Evolutionary conservation across 1,284 basidiomycete genomes (phyloP).

Genomic region (Cryptococcus depauperatus): DNA sequence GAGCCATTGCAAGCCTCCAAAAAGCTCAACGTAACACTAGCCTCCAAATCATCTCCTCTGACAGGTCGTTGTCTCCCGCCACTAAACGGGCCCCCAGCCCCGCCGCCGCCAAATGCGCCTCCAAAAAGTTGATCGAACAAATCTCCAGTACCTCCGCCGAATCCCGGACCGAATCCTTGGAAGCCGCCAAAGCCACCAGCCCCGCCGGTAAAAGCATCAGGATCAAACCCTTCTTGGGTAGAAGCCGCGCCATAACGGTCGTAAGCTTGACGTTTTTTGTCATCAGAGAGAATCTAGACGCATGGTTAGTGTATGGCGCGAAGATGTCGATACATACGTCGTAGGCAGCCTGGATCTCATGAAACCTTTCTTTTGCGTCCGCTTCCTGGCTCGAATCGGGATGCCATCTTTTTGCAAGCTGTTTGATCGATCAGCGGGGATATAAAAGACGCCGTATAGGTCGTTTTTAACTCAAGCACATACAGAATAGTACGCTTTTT

Average conservation of each 20-base stretch:
- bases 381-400: conserved; percentile 95
- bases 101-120: conserved; percentile 51
- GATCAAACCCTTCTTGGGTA: conserved; percentile 87
- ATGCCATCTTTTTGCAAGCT: conserved; percentile 97
- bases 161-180: conserved; percentile 60
- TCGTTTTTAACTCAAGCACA: conserved; percentile 9
- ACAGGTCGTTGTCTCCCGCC: conserved; percentile 49
- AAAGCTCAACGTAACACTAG: conserved; percentile 69
- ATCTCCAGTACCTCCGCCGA: conserved; percentile 55
- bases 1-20: conserved; percentile 90
- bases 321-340: conserved; percentile 58
- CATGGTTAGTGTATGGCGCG: conserved; percentile 3
- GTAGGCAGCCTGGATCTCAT: conserved; percentile 95
- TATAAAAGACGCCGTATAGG: background rate
- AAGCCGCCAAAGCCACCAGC: conserved; percentile 58
- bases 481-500: conserved; percentile 92
- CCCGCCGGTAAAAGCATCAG: conserved; percentile 62
- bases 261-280: conserved; percentile 84
- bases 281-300: conserved; percentile 76
- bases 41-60: conserved; percentile 79
- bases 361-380: conserved; percentile 81
- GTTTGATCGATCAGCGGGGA: conserved; percentile 1
- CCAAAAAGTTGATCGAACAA: conserved; percentile 86
- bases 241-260: conserved; percentile 94
- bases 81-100: conserved; percentile 49